Percentiles rank a stretch among this genome's conserved stretches.
Evolutionary conservation across 257 asterid species (phyloP).

Genomic region (Solanum gandarillasii): DNA sequence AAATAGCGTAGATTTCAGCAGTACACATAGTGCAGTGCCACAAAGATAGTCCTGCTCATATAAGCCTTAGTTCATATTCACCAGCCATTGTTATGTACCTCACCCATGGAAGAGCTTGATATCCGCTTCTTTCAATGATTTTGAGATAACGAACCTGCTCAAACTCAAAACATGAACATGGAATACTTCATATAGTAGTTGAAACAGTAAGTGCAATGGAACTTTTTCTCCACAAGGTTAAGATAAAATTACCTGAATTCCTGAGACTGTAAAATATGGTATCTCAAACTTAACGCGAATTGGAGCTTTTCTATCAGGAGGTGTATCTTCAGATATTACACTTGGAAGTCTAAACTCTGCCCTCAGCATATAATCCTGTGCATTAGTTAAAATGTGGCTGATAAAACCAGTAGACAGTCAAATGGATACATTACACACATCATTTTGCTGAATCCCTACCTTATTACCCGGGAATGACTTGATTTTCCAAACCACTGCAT

Average conservation of each 20-base stretch:
- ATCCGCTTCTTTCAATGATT: conserved; percentile 83
- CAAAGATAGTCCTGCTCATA: conserved; percentile 6
- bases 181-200: not conserved
- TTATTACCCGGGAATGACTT: conserved; percentile 98
- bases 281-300: conserved; percentile 93
- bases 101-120: conserved; percentile 91
- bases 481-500: conserved; percentile 90
- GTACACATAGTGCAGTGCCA: not conserved
- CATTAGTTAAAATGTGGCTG: conserved; percentile 1
- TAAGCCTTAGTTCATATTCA: conserved; percentile 72
- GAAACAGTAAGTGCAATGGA: not conserved
- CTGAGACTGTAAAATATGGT: conserved; percentile 99
- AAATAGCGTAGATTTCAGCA: not conserved
- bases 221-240: not conserved
- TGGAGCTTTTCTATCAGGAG: conserved; percentile 95
- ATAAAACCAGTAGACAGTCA: not conserved
- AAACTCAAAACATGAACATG: not conserved
- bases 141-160: conserved; percentile 73
- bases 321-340: conserved; percentile 72
- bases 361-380: conserved; percentile 88
- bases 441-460: conserved; percentile 26
- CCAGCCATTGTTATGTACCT: conserved; percentile 91
- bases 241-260: conserved; percentile 64
- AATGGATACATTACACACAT: not conserved
- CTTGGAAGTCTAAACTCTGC: conserved; percentile 97